Conservation (phyloP, 2,329 filamentous ascomycete genomes). For the Aureobasidium leucospermi region DNA sequence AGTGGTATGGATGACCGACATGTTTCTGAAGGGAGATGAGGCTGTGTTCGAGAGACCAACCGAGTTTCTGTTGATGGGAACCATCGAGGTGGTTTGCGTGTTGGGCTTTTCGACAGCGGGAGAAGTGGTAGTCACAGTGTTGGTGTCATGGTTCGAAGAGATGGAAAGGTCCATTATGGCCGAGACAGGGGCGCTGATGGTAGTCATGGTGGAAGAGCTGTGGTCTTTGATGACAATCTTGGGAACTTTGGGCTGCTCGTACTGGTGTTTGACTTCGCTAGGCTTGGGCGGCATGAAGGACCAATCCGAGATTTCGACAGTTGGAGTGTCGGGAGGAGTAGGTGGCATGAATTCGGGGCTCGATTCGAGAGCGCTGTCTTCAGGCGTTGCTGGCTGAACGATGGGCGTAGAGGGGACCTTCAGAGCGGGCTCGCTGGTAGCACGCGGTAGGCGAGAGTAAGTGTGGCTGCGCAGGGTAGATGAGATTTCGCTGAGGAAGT, state of each 20-base stretch:
- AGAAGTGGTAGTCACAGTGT: not conserved
- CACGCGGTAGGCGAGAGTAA: not conserved
- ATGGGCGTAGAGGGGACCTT: not conserved
- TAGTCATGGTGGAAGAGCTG: not conserved
- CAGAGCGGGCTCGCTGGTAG: not conserved
- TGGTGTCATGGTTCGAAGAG: not conserved
- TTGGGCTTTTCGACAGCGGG: not conserved
- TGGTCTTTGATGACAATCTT: slow-evolving; percentile 7
- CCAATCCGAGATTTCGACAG: slow-evolving; percentile 4
- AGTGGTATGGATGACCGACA: not conserved
- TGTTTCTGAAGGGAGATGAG: not conserved
- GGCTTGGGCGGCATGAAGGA: not conserved
- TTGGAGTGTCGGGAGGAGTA: slow-evolving; percentile 6
- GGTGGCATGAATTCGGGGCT: slow-evolving; percentile 3
- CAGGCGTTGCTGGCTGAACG: not conserved
- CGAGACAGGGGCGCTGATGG: not conserved
- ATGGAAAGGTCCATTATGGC: not conserved
- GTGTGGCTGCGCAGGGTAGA: not conserved
- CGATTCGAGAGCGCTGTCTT: not conserved
- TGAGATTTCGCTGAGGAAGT: slow-evolving; percentile 1
- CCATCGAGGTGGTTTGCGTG: not conserved
- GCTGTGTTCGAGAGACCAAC: not conserved
- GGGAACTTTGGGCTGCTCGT: slow-evolving; percentile 1
- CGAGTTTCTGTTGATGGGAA: not conserved
- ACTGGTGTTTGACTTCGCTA: not conserved